phyloP scores from a whole-genome alignment of 306 rosid species.

The Rosa chinensis region DNA sequence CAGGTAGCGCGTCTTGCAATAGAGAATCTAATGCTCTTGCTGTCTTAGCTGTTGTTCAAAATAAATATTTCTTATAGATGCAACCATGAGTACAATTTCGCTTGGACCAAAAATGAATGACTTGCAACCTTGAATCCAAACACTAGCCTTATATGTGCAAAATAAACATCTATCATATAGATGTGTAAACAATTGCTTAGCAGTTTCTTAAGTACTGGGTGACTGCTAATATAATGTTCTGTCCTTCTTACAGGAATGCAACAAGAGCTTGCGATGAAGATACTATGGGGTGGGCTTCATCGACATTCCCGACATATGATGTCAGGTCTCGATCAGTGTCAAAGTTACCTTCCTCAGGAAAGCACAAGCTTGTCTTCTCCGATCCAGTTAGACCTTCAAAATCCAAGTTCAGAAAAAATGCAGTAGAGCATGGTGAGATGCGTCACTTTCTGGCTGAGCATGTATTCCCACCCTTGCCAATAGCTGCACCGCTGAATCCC shows the following conservation, averaged over 20 bases:
- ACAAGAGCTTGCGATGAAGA: slow-evolving; percentile 70
- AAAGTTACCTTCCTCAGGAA: slow-evolving; percentile 68
- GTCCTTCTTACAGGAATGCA: slow-evolving; percentile 54
- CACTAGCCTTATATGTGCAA: neutral
- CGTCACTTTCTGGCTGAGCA: slow-evolving; percentile 42
- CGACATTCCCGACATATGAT: slow-evolving; percentile 69
- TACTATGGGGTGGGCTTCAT: slow-evolving; percentile 77
- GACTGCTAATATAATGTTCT: slow-evolving; percentile 28
- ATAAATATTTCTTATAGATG: neutral
- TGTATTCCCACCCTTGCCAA: slow-evolving; percentile 31
- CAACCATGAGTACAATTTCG: neutral
- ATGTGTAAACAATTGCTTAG: slow-evolving; percentile 14
- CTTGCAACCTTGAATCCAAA: neutral
- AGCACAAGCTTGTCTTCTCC: slow-evolving; percentile 56
- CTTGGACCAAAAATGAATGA: neutral
- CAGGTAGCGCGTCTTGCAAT: slow-evolving; percentile 54
- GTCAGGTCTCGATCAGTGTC: slow-evolving; percentile 54
- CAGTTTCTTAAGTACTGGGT: neutral
- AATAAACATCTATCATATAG: neutral
- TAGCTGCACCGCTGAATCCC: slow-evolving; percentile 33
- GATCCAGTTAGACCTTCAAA: slow-evolving; percentile 61
- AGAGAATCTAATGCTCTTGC: neutral
- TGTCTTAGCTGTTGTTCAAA: neutral
- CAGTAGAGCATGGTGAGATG: slow-evolving; percentile 51
- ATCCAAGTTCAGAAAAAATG: slow-evolving; percentile 55